Percentiles rank a stretch among this genome's conserved stretches.
Evolutionary conservation across 2,329 filamentous ascomycete species (phyloP).

Genomic region (Cordyceps tenuipes): DNA sequence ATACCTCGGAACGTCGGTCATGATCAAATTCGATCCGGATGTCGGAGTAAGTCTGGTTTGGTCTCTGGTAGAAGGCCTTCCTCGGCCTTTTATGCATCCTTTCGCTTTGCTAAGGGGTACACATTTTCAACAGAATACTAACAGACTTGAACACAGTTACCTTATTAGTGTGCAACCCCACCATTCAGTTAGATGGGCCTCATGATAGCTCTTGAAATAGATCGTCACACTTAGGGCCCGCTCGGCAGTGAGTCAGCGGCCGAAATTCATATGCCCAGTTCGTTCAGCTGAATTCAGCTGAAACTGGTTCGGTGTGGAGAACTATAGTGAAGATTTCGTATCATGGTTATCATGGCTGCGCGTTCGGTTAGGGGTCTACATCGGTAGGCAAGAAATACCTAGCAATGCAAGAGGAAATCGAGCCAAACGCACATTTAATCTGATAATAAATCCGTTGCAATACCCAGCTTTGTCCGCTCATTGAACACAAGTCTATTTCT

Average conservation of each 20-base stretch:
- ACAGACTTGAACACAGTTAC: not conserved
- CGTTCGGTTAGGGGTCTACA: not conserved
- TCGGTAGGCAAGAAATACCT: not conserved
- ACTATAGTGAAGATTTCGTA: not conserved
- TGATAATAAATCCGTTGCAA: too few species aligned
- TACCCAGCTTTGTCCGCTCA: too few species aligned
- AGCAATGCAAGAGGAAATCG: too few species aligned
- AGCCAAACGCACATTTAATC: too few species aligned
- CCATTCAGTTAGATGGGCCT: not conserved
- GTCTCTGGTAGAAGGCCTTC: not conserved
- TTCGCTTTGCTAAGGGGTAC: not conserved
- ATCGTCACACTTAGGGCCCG: not conserved
- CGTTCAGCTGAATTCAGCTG: not conserved
- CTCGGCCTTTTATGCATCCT: not conserved
- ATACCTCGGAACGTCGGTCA: slow-evolving; percentile 18
- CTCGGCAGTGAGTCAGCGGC: not conserved
- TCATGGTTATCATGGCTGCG: not conserved
- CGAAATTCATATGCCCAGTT: not conserved
- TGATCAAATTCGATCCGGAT: not conserved
- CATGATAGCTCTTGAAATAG: not conserved
- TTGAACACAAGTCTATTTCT: too few species aligned
- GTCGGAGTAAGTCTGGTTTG: not conserved
- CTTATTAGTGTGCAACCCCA: not conserved
- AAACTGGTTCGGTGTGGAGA: not conserved
- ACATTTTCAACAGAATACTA: not conserved